Percentiles rank a stretch among this genome's conserved stretches.
Evolutionary conservation across 805 yeast genomes (phyloP).

Genomic region (Wickerhamomyces bisporus): DNA sequence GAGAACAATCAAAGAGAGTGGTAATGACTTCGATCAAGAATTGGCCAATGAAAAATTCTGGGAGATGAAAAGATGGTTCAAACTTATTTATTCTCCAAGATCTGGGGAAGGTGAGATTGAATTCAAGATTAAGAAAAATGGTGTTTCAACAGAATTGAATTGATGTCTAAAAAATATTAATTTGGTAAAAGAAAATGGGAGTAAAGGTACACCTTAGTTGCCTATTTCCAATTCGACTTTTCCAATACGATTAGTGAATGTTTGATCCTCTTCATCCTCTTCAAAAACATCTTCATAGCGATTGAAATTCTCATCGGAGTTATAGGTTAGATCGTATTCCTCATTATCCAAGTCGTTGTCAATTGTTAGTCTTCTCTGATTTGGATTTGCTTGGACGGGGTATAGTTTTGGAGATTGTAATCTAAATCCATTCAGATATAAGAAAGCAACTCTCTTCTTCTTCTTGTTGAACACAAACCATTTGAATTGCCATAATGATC

Average conservation of each 20-base stretch:
- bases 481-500: constrained; percentile 47
- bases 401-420: constrained; percentile 34
- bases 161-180: too few species aligned
- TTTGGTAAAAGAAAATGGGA: too few species aligned
- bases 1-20: too few species aligned
- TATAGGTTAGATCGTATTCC: constrained; percentile 40
- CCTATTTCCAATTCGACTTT: constrained; percentile 31
- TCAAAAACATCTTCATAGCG: constrained; percentile 9
- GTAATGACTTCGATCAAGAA: too few species aligned
- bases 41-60: constrained; percentile 11
- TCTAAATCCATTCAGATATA: constrained; percentile 60
- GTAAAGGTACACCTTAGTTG: too few species aligned
- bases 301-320: constrained; percentile 28
- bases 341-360: constrained; percentile 34
- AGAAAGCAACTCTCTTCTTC: constrained; percentile 83
- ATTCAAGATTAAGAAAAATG: constrained; percentile 22
- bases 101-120: constrained; percentile 12
- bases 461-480: constrained; percentile 92
- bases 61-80: constrained; percentile 28
- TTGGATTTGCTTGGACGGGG: constrained; percentile 9
- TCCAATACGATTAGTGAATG: constrained; percentile 27
- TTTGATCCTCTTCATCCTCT: constrained; percentile 20
- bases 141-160: constrained; percentile 7
- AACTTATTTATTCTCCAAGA: constrained; percentile 36
- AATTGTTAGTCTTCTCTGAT: constrained; percentile 27